These are phyloP conservation scores for Tothia fuscella DNA, from an alignment of 2,329 filamentous ascomycete genomes.

Conservation along the genomic window DNA sequence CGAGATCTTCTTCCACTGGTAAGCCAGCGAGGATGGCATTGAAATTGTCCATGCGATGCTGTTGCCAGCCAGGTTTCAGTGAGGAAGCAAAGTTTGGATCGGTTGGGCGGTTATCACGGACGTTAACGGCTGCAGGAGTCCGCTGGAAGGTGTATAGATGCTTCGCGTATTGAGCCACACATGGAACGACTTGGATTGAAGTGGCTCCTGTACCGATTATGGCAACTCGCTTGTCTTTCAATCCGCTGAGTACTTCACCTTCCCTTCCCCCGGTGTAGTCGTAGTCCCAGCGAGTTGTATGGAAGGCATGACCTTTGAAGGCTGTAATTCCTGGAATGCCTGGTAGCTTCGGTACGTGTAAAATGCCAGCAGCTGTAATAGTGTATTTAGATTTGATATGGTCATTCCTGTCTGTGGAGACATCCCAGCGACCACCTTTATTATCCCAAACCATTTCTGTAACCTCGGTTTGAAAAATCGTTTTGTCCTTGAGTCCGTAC, in stretches of 20 bases:
- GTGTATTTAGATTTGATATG: constrained; percentile 27
- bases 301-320: constrained; percentile 29
- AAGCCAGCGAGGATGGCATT: constrained; percentile 25
- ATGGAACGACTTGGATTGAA: constrained; percentile 27
- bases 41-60: constrained; percentile 35
- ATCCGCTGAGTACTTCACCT: constrained; percentile 18
- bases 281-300: constrained; percentile 32
- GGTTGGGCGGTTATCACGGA: constrained; percentile 17
- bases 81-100: constrained; percentile 12
- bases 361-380: constrained; percentile 29
- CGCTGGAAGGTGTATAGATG: constrained; percentile 30
- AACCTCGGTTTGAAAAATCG: constrained; percentile 33
- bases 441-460: constrained; percentile 33
- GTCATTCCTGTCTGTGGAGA: constrained; percentile 16
- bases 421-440: constrained; percentile 3
- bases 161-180: constrained; percentile 23
- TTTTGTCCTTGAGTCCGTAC: constrained; percentile 26
- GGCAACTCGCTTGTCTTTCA: constrained; percentile 27
- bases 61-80: constrained; percentile 40
- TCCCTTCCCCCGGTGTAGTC: constrained; percentile 25
- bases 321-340: constrained; percentile 26
- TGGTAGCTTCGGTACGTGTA: constrained; percentile 32
- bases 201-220: constrained; percentile 33
- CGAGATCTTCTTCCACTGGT: constrained; percentile 26
- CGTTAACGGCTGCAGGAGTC: constrained; percentile 24